Evolutionary conservation across 2,329 filamentous ascomycete genomes (phyloP), one percentile per base, ranked within the genome.

Genomic region (Cladosporium sp.): DNA sequence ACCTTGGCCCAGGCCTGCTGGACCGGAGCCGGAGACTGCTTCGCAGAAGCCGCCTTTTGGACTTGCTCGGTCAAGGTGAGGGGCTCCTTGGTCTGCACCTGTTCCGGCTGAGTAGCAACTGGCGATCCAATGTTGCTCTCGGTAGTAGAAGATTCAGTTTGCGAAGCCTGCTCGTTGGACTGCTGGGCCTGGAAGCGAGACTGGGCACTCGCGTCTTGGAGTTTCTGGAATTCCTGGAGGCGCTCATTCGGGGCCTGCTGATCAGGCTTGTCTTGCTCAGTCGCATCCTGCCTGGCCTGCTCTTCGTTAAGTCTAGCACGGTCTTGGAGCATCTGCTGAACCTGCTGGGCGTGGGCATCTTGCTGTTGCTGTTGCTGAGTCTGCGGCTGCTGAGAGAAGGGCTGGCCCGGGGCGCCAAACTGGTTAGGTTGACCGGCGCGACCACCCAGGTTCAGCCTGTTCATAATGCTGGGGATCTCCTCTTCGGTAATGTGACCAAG

Each of bases 61-160:
- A 93, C 88, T 68, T 92, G 88, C 66, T 95, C 85, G 4, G 88
- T 90, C 49, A 95, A 73, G 41, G 88, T 90, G 12, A 91, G 76
- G 17, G 75, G 68, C 54, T 82, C 76, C 43, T 64, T 60, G 43
- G 73, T 71, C 30, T 70, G 67, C 4, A 22, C 24, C 38, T 54
- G 48, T 30, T 47, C 50, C n/a, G 57, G 43, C 30, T 53, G 45
- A 8, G 45, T 47, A 2, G 50, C 22, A 39, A 40, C 44, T 15
- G 58, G 55, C 4, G 59, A 58, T 3, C 50, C 55, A 19, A 58
- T 44, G 47, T 37, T 64, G 55, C 54, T 58, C 36, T 60, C 57
- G 13, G 53, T 51, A 12, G 52, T 34, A n/a, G 54, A 50, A 12
- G 53, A 32, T 24, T 50, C 20, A 17, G 44, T 37, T 38, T 54